These are phyloP conservation scores for Rugonectria rugulosa DNA, from an alignment of 2,329 filamentous ascomycete genomes.

Conservation along the genomic window DNA sequence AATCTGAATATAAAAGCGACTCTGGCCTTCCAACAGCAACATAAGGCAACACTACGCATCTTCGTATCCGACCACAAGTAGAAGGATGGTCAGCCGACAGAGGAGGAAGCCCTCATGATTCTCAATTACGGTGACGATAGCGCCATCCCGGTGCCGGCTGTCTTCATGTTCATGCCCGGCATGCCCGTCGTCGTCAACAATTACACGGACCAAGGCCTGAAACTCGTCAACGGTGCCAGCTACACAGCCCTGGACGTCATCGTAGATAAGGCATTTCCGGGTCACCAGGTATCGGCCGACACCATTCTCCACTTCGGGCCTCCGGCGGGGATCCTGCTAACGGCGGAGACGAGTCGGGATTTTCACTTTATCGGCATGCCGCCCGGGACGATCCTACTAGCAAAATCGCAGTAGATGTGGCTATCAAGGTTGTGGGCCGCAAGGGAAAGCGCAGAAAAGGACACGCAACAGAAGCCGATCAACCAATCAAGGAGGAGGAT, in stretches of 20 bases:
- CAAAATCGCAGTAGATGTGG: too few relatives aligned
- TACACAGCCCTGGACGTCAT: not conserved
- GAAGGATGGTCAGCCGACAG: not conserved
- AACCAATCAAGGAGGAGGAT: not conserved
- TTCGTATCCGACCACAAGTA: not conserved
- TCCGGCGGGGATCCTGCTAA: not conserved
- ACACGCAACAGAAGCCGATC: not conserved
- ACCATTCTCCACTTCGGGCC: not conserved
- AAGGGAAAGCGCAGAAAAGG: not conserved
- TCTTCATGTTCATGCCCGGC: slow-evolving; percentile 1
- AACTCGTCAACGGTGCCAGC: not conserved
- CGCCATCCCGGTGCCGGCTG: not conserved
- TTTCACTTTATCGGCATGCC: not conserved
- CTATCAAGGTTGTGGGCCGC: too few relatives aligned
- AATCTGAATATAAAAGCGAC: not conserved
- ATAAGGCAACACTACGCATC: not conserved
- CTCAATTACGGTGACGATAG: not conserved
- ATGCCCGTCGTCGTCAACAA: slow-evolving; percentile 10
- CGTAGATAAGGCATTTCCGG: not conserved
- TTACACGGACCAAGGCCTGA: not conserved
- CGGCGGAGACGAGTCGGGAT: not conserved
- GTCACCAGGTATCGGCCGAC: not conserved
- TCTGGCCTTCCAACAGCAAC: not conserved
- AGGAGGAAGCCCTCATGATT: not conserved
- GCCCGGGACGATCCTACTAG: not conserved